A percentile compares a stretch with the other conserved stretches of the same genome.
Conservation (phyloP, 208 protist species). For the Vickermania ingenoplastis region DNA sequence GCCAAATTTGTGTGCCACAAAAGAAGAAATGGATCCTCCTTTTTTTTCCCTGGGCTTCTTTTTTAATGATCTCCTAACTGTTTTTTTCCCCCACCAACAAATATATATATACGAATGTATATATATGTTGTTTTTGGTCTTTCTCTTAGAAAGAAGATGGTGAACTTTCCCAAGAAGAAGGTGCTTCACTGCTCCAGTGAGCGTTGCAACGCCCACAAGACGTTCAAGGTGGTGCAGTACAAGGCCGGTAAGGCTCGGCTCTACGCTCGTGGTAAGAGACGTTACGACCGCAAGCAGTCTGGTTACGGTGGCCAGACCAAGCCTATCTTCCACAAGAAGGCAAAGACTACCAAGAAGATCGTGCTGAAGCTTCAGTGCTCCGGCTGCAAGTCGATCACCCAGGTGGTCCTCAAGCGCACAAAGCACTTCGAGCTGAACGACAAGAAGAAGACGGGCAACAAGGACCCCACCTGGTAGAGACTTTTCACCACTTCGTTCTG, state of each 20-base stretch:
- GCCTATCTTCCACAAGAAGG: conserved; percentile 99
- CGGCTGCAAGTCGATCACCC: conserved; percentile 89
- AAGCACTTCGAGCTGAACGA: conserved; percentile 97
- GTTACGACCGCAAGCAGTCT: conserved; percentile 99
- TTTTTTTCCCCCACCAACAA: too few species aligned
- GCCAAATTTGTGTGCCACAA: too few species aligned
- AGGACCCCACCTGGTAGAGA: conserved; percentile 58
- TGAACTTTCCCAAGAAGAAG: conserved; percentile 91
- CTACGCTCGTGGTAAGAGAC: conserved; percentile 97
- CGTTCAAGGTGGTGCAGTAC: conserved; percentile 98
- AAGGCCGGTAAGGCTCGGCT: conserved; percentile 97
- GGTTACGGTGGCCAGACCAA: conserved; percentile 99
- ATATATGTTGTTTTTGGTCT: conserved; percentile 11
- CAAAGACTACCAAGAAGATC: conserved; percentile 99
- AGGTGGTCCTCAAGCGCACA: conserved; percentile 90
- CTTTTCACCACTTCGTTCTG: neutral
- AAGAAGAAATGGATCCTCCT: too few species aligned
- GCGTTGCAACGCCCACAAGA: conserved; percentile 86
- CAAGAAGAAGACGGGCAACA: conserved; percentile 87
- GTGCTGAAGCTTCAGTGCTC: conserved; percentile 98
- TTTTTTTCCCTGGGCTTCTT: conserved; percentile 8
- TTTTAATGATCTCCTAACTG: conserved; percentile 11
- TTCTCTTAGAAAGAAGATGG: conserved; percentile 40
- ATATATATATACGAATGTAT: too few species aligned
- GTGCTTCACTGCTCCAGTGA: conserved; percentile 59